Base-by-base conservation (phyloP, 768 basidiomycete genomes). In the Kwoniella bestiolae region DNA sequence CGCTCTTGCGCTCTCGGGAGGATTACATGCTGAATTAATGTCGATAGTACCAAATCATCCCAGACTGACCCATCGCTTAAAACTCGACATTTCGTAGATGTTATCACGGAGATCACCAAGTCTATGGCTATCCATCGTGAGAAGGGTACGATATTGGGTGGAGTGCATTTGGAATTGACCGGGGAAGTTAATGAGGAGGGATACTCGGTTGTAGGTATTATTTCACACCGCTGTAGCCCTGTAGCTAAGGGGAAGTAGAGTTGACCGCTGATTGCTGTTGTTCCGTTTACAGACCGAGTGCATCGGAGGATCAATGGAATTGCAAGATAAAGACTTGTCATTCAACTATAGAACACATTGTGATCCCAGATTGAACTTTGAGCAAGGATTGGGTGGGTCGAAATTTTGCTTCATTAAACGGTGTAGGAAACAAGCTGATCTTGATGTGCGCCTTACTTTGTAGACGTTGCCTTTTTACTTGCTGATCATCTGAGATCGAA, bases 341-440 rank as follows among this genome's bases (percentile, higher is more conserved):
- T 82, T 94, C 79, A 85, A 94, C 70, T 99, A 98, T 79, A 90
- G 95, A 83, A 88, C 90, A 1, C 95, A 95, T 83, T 97, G 95
- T 77, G 94, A 97, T 83, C 95, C 94, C 2, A 83, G 94, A 49
- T 82, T 97, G 68, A 95, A 96, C 79, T 93, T 93, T 71, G 94
- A 95, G 81, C 94, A 95, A 80, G 90, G 89, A 49, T 85, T 97
- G n/a, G 92, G 92, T 92, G 71, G 66, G 87, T 83, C 18, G 16
- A 9, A 7, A 31, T 23, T 9, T 23, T 9, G 18, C 26, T 38
- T 21, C 46, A 41, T 41, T 14, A 18, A 34, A 9, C 12, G 31
- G 52, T 34, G 31, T 14, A 44, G 52, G 16, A 21, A 16, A 34
- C 28, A 34, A 23, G 56, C 56, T 56, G 56, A 58, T 26, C 74